These are phyloP conservation scores for Hirsutella minnesotensis DNA, from an alignment of 2,329 filamentous ascomycete species.

Conservation along the genomic window DNA sequence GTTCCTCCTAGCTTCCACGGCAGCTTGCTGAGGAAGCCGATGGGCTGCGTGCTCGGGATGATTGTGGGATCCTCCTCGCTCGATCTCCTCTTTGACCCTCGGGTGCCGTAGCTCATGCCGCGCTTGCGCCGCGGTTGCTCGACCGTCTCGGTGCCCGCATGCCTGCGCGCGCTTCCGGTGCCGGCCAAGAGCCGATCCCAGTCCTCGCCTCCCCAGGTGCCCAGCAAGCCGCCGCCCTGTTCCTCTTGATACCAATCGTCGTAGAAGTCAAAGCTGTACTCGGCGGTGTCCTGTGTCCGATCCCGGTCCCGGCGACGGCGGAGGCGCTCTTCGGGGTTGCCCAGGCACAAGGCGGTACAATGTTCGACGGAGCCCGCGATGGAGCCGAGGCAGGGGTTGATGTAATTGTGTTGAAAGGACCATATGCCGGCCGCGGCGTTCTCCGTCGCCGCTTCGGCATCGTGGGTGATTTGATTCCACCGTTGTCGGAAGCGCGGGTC, in stretches of 20 bases:
- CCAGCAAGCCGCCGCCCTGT: conserved; percentile 46
- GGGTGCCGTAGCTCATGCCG: conserved; percentile 82
- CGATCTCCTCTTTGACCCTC: conserved; percentile 37
- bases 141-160: conserved; percentile 22
- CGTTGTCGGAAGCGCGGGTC: conserved; percentile 87
- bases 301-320: conserved; percentile 56
- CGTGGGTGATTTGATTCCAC: conserved; percentile 85
- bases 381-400: conserved; percentile 66
- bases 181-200: conserved; percentile 73
- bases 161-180: conserved; percentile 37
- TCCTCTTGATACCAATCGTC: conserved; percentile 80
- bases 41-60: conserved; percentile 75
- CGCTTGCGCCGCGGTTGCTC: conserved; percentile 61
- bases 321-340: conserved; percentile 61
- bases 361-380: conserved; percentile 56
- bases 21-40: conserved; percentile 73
- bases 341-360: conserved; percentile 59
- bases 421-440: conserved; percentile 86
- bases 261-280: conserved; percentile 92
- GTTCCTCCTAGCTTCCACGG: conserved; percentile 79
- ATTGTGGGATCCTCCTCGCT: conserved; percentile 68
- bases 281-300: conserved; percentile 49
- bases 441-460: conserved; percentile 81
- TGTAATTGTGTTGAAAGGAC: conserved; percentile 75
- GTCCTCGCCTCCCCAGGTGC: conserved; percentile 69